A percentile compares a stretch with the other conserved stretches of the same genome.
Evolutionary conservation across 2,329 filamentous ascomycete genomes (phyloP).

Genomic region (Elsinoe ampelina): DNA sequence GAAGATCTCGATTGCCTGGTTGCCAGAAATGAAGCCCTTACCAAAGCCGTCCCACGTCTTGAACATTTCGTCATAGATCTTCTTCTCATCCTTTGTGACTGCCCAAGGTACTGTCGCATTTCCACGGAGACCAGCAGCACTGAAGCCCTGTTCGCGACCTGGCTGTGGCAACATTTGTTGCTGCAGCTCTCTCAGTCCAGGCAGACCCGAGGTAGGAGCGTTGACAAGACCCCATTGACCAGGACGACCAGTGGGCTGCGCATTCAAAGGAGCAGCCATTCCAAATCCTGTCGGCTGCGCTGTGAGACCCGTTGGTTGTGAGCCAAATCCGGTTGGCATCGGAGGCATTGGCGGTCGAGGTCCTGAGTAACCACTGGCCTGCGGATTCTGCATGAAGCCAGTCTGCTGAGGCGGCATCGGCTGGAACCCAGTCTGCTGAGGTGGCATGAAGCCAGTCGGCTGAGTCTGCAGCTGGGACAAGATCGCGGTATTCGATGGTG

Average conservation of each 20-base stretch:
- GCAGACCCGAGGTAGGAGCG: conserved; percentile 75
- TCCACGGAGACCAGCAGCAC: conserved; percentile 76
- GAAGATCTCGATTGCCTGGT: conserved; percentile 93
- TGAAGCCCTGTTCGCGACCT: conserved; percentile 80
- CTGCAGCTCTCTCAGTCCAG: conserved; percentile 87
- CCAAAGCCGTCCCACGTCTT: conserved; percentile 91
- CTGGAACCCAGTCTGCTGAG: conserved; percentile 42
- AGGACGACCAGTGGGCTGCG: conserved; percentile 87
- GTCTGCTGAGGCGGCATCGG: conserved; percentile 46
- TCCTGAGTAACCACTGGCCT: conserved; percentile 71
- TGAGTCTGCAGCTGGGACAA: conserved; percentile 48
- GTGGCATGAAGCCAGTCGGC: conserved; percentile 45
- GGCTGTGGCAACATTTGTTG: conserved; percentile 96
- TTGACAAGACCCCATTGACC: conserved; percentile 99
- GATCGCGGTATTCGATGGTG: conserved; percentile 56
- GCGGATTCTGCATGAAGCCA: conserved; percentile 52
- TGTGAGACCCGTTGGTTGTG: conserved; percentile 40
- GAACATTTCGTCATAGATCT: conserved; percentile 89
- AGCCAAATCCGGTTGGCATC: conserved; percentile 67
- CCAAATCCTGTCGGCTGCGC: conserved; percentile 57
- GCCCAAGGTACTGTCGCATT: conserved; percentile 97
- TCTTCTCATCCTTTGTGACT: conserved; percentile 97
- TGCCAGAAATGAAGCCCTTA: conserved; percentile 85
- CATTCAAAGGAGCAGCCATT: conserved; percentile 56
- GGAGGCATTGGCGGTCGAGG: conserved; percentile 70